Base-by-base conservation (phyloP, 352 stramenopile species). In the Blastocystis sp. region DNA sequence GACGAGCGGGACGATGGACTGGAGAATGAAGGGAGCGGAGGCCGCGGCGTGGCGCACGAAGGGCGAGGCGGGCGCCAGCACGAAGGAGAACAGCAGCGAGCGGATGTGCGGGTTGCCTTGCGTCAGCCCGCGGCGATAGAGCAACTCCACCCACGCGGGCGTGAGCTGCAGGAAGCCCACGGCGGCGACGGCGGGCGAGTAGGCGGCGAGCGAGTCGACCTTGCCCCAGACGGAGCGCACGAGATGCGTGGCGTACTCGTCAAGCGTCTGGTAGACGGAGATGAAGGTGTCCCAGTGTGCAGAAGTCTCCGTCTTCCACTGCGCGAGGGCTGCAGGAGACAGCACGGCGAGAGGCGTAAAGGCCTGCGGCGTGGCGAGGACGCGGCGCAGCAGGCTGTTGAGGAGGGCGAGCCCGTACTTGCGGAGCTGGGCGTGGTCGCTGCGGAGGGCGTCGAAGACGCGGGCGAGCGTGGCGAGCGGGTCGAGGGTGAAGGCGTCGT, bases 221-320 rank as follows among this genome's bases (percentile, higher is more conserved):
- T 59, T 34, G 38, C 14, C 17, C 78, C 78, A 88, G 14, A 88
- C 61, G 19, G 60, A 41, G 1, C 48, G 28, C 43, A 88, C 17
- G 4, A 88, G 34, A 5, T 88, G 78, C 1, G 62, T 61, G n/a
- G 78, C 56, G n/a, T 69, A 88, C 34, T 88, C 78, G 56, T 88
- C 78, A 40, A 88, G 45, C n/a, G 78, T 88, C 38, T 88, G n/a
- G 66, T 77, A 88, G n/a, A 88, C 38, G 1, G 78, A 88, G 10
- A 88, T 78, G 45, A 78, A 88, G 2, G 53, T 65, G 11, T 88
- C 56, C 78, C 78, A 88, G 11, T 59, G 45, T 59, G 23, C 14
- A 7, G 84, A 14, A 45, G 45, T 64, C 10, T 34, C 17, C 17
- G 21, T n/a, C 70, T 64, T 7, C 52, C 60, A 80, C 23, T 9